phyloP scores from a whole-genome alignment of 1,139 yeast species.

The Yamadazyma mexicana region DNA sequence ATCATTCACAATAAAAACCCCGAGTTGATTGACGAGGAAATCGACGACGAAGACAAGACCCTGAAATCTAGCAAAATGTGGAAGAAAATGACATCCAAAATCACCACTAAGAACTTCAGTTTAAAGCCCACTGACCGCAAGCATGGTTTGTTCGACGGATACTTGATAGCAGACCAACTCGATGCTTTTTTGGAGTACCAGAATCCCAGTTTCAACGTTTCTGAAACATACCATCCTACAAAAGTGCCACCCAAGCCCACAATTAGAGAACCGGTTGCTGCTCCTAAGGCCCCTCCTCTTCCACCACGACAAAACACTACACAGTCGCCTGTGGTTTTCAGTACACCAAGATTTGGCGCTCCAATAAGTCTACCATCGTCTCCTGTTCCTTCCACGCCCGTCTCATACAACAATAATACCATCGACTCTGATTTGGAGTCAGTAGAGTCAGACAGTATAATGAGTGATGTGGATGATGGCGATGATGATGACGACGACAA shows the following conservation, averaged over 20 bases:
- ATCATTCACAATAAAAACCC: constrained; percentile 33
- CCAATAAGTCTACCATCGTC: constrained; percentile 16
- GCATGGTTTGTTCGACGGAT: constrained; percentile 35
- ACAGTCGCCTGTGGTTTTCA: neutral
- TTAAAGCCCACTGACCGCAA: constrained; percentile 28
- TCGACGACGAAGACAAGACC: constrained; percentile 29
- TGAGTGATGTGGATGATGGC: constrained; percentile 17
- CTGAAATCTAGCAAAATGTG: constrained; percentile 26
- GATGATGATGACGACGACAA: constrained; percentile 17
- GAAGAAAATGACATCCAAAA: constrained; percentile 26
- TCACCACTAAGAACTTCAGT: constrained; percentile 24
- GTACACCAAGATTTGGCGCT: constrained; percentile 13
- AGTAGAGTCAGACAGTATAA: constrained; percentile 18
- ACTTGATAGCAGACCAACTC: constrained; percentile 35
- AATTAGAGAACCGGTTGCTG: constrained; percentile 15
- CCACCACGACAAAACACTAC: constrained; percentile 33
- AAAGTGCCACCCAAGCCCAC: constrained; percentile 19
- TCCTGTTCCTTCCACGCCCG: constrained; percentile 13
- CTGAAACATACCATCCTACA: constrained; percentile 34
- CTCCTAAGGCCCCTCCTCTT: constrained; percentile 23
- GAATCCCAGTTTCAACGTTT: constrained; percentile 25
- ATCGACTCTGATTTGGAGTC: constrained; percentile 16
- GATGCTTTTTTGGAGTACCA: constrained; percentile 30
- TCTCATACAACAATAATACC: constrained; percentile 5
- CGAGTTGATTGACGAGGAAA: constrained; percentile 29